Evolutionary conservation across 192 early-diverging fungal species (phyloP), one percentile per base, ranked within the genome.

Genomic region (Coemansia sp.): DNA sequence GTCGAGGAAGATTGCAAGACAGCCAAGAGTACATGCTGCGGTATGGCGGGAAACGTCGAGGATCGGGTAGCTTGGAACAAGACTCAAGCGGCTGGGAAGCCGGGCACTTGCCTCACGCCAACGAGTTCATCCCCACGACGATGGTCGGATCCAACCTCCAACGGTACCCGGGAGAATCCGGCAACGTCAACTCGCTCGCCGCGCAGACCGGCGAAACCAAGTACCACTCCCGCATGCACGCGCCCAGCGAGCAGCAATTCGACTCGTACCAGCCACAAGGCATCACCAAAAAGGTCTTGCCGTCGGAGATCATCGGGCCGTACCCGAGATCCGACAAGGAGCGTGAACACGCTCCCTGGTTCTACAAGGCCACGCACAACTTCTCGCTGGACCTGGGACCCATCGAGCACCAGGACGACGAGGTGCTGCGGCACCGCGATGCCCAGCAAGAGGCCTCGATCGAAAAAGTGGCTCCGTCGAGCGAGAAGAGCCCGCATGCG

Each of bases 71-170:
- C 6, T 10, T 9, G 32, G 32, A 34, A 7, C 32, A 34, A 34
- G 6, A 6, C 1, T 34, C 32, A 2, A 34, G 10, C 32, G 7
- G 7, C 32, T 6, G 32, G 3, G 32, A 34, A 5, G 7, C 6
- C 6, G 32, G 7, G 3, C 32, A 6, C 3, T 12, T 30, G 11
- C 64, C 62, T 49, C 63, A 59, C 18, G 34, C 46, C 44, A 53
- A 59, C 28, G 28, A 56, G 21, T 73, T 66, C 47, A 56, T 73
- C 5, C 71, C 71, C 4, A 73, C 71, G 18, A 73, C 37, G 20
- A 40, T 59, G 60, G 49, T 67, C 5, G 26, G 38, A 15, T 6
- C 23, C 10, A 32, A 32, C 6, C 11, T 41, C 2, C 38, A 31
- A 11, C 53, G 38, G 2, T 54, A 42, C 30, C 15, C 32, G 6